A percentile compares a stretch with the other conserved stretches of the same genome.
Conservation (phyloP, 805 yeast species). For the Candida ipomoeae region DNA sequence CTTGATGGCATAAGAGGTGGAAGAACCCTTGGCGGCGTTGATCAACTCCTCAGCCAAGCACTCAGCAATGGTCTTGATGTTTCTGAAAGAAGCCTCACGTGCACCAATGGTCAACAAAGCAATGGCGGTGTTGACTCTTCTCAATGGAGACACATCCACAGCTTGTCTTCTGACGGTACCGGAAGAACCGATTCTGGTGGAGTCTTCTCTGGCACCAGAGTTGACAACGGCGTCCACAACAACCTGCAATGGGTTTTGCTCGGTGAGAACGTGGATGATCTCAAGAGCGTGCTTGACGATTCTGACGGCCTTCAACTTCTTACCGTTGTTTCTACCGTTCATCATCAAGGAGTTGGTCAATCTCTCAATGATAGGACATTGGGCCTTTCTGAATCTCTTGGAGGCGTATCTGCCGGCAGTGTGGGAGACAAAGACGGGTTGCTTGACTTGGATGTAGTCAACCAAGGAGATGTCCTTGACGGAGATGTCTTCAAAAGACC, state of each 20-base stretch:
- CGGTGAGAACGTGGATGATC: slow-evolving; percentile 95
- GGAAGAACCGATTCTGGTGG: slow-evolving; percentile 99
- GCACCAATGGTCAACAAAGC: slow-evolving; percentile 98
- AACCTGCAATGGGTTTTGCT: slow-evolving; percentile 99
- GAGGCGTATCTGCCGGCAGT: slow-evolving; percentile 99
- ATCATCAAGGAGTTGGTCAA: slow-evolving; percentile 99
- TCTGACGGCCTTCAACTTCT: slow-evolving; percentile 99
- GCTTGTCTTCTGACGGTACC: slow-evolving; percentile 99
- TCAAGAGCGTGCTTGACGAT: slow-evolving; percentile 99
- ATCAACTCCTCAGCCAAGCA: slow-evolving; percentile 99
- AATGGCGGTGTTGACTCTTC: slow-evolving; percentile 99
- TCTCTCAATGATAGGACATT: slow-evolving; percentile 99
- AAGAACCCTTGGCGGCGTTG: slow-evolving; percentile 99
- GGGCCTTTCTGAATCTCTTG: slow-evolving; percentile 99
- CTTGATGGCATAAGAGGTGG: slow-evolving; percentile 99
- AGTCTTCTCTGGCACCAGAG: slow-evolving; percentile 99
- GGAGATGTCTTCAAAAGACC: slow-evolving; percentile 98
- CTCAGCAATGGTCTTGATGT: slow-evolving; percentile 99
- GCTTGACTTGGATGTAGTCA: slow-evolving; percentile 97
- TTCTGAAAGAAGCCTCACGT: slow-evolving; percentile 99
- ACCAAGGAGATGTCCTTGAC: slow-evolving; percentile 97
- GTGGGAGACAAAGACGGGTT: slow-evolving; percentile 97
- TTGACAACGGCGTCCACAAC: slow-evolving; percentile 98
- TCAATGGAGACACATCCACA: slow-evolving; percentile 99
- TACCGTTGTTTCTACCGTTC: slow-evolving; percentile 99